Percentiles rank a stretch among this genome's conserved stretches.
phyloP scores from a whole-genome alignment of 805 yeast species.

The Grigorovia transvaalensis region DNA sequence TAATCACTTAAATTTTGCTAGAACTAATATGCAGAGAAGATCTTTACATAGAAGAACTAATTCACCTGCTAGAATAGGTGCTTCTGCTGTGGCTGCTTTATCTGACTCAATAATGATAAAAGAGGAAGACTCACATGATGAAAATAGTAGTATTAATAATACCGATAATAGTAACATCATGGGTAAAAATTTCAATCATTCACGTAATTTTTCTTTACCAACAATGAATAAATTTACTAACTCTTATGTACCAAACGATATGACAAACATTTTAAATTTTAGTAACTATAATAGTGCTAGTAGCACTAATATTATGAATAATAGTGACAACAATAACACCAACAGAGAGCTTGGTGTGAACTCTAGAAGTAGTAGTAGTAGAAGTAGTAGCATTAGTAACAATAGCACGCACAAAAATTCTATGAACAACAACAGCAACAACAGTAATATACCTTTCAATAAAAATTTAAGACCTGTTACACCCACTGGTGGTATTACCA shows the following conservation, averaged over 20 bases:
- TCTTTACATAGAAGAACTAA: slow-evolving; percentile 32
- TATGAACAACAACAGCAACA: neutral
- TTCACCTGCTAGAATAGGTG: slow-evolving; percentile 66
- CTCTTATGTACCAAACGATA: slow-evolving; percentile 5
- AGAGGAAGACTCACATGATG: slow-evolving; percentile 15
- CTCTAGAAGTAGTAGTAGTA: neutral
- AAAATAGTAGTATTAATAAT: neutral
- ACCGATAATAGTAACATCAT: neutral
- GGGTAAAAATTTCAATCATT: slow-evolving; percentile 3
- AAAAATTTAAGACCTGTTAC: neutral
- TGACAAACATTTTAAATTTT: slow-evolving; percentile 18
- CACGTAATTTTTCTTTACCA: slow-evolving; percentile 18
- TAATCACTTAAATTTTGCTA: neutral
- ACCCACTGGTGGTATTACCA: neutral
- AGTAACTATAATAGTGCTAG: neutral
- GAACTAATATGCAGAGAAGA: slow-evolving; percentile 1
- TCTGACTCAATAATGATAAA: slow-evolving; percentile 19
- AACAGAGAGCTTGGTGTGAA: neutral
- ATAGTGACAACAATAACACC: neutral
- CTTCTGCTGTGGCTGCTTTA: slow-evolving; percentile 53
- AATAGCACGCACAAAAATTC: neutral
- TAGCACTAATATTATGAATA: neutral
- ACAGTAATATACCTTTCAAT: neutral
- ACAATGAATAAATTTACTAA: slow-evolving; percentile 7
- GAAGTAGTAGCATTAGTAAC: neutral